phyloP scores from a whole-genome alignment of 1,139 yeast species.

The Diutina rugosa region DNA sequence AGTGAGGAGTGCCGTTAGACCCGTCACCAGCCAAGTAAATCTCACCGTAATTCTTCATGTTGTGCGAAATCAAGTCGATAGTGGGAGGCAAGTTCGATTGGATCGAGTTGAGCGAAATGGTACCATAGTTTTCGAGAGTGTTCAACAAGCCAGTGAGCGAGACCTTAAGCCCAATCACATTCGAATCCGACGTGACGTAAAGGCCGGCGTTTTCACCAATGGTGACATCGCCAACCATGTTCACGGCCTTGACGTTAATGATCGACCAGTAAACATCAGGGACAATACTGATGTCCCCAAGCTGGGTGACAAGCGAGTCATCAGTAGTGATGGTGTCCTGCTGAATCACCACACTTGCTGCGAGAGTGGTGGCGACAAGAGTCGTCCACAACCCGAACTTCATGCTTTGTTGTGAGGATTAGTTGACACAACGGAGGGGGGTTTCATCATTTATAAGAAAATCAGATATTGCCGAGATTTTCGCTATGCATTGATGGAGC shows the following conservation, averaged over 20 bases:
- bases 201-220: neutral
- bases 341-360: neutral
- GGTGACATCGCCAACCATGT: neutral
- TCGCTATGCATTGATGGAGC: neutral
- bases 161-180: neutral
- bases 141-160: neutral
- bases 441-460: neutral
- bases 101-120: neutral
- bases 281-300: neutral
- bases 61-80: neutral
- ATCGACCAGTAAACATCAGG: conserved; percentile 1
- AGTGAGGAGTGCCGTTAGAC: neutral
- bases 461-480: neutral
- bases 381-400: neutral
- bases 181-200: neutral
- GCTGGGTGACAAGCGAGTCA: neutral
- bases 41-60: neutral
- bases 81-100: neutral
- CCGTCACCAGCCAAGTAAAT: neutral
- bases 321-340: neutral
- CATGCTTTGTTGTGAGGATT: neutral
- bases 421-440: neutral
- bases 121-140: neutral
- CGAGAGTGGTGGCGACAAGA: neutral
- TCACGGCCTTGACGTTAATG: neutral